These are phyloP conservation scores for Fraxinus baroniana DNA, from an alignment of 305 asterid genomes.

Conservation along the genomic window DNA sequence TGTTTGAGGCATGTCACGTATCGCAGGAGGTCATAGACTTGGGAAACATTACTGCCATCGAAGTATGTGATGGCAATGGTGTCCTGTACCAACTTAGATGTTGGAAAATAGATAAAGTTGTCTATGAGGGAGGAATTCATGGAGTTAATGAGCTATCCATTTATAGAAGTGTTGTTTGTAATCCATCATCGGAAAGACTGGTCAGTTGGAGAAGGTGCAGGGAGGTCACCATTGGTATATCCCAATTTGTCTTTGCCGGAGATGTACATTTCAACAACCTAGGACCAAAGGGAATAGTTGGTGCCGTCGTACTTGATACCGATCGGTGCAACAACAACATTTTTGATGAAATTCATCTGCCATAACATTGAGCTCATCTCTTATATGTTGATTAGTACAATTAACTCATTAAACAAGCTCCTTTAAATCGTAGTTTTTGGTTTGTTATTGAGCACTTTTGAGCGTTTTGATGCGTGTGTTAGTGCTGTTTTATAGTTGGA, in stretches of 20 bases:
- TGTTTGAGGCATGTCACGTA: not conserved
- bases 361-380: too few species aligned
- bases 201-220: not conserved
- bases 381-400: too few species aligned
- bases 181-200: not conserved
- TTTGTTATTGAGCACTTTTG: too few species aligned
- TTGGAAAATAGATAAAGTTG: not conserved
- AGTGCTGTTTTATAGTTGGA: too few species aligned
- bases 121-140: not conserved
- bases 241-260: not conserved
- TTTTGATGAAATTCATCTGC: too few species aligned
- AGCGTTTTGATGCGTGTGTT: too few species aligned
- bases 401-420: too few species aligned
- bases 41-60: not conserved
- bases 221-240: not conserved
- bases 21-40: not conserved
- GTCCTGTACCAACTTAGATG: not conserved
- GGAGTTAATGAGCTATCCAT: not conserved
- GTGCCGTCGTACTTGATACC: not conserved
- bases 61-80: not conserved
- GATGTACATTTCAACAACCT: not conserved
- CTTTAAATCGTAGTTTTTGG: too few species aligned
- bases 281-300: not conserved
- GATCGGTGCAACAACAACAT: too few species aligned
- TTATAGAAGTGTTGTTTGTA: not conserved